phyloP scores from a whole-genome alignment of 148 eudicot species.

The Suaeda aralocaspica region DNA sequence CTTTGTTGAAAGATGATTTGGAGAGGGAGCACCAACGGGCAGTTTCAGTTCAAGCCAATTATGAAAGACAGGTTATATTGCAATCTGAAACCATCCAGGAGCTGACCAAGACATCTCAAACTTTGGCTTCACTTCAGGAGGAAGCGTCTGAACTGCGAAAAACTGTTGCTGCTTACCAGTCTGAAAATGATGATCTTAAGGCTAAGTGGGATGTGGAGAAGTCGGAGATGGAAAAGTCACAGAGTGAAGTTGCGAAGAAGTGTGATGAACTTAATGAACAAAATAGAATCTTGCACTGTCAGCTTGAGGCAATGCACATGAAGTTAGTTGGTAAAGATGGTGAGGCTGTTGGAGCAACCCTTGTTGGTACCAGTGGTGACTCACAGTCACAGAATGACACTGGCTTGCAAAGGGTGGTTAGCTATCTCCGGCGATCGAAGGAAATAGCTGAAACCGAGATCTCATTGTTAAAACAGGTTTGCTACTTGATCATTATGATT shows the following conservation, averaged over 20 bases:
- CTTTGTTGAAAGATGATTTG: conserved; percentile 61
- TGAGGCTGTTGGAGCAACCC: conserved; percentile 39
- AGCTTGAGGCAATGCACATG: conserved; percentile 80
- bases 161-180: conserved; percentile 46
- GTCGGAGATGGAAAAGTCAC: conserved; percentile 53
- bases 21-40: conserved; percentile 69
- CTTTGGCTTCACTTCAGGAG: conserved; percentile 58
- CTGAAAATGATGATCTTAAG: conserved; percentile 72
- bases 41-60: conserved; percentile 70
- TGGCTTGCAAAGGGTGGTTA: conserved; percentile 78
- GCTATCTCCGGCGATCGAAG: conserved; percentile 87
- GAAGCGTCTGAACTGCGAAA: conserved; percentile 64
- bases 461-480: conserved; percentile 77
- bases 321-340: conserved; percentile 68
- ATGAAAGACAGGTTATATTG: conserved; percentile 92
- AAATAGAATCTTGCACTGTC: conserved; percentile 72
- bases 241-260: conserved; percentile 60
- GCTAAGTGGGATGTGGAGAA: conserved; percentile 65
- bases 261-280: conserved; percentile 75
- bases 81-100: conserved; percentile 97
- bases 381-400: conserved; percentile 38
- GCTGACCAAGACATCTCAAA: conserved; percentile 78
- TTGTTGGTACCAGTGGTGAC: conserved; percentile 35
- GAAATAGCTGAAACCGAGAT: conserved; percentile 97
- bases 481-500: not conserved